Evolutionary conservation across 768 basidiomycete genomes (phyloP).

Genomic region (Phaeotremella skinneri): DNA sequence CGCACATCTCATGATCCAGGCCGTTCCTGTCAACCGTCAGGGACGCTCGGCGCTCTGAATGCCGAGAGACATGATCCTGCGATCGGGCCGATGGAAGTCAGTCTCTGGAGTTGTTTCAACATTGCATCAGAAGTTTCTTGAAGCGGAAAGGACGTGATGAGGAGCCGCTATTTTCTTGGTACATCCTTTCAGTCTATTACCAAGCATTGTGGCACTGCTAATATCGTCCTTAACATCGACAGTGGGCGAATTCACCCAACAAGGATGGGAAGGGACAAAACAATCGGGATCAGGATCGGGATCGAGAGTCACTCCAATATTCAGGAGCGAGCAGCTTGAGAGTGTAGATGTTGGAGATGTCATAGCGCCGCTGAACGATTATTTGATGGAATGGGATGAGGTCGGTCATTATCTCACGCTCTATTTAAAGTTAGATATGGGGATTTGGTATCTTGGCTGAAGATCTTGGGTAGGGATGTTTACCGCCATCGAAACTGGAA

Average conservation of each 20-base stretch:
- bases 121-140: too few relatives aligned
- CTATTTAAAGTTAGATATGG: not conserved
- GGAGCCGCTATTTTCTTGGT: too few relatives aligned
- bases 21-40: too few relatives aligned
- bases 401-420: conserved; percentile 9
- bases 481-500: conserved; percentile 25
- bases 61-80: too few relatives aligned
- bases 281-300: not conserved
- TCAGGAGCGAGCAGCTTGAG: conserved; percentile 18
- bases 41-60: too few relatives aligned
- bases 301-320: conserved; percentile 46
- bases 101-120: too few relatives aligned
- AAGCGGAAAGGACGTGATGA: too few relatives aligned
- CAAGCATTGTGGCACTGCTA: too few relatives aligned
- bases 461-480: conserved; percentile 19
- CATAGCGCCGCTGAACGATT: conserved; percentile 29
- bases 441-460: not conserved
- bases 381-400: conserved; percentile 31
- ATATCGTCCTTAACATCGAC: too few relatives aligned
- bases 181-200: too few relatives aligned
- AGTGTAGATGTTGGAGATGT: conserved; percentile 11
- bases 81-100: too few relatives aligned
- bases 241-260: not conserved
- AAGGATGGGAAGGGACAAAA: not conserved
- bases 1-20: too few relatives aligned